Evolutionary conservation across 257 asterid species (phyloP), one percentile per base, ranked within the genome.

Genomic region (Penstemon davidsonii): DNA sequence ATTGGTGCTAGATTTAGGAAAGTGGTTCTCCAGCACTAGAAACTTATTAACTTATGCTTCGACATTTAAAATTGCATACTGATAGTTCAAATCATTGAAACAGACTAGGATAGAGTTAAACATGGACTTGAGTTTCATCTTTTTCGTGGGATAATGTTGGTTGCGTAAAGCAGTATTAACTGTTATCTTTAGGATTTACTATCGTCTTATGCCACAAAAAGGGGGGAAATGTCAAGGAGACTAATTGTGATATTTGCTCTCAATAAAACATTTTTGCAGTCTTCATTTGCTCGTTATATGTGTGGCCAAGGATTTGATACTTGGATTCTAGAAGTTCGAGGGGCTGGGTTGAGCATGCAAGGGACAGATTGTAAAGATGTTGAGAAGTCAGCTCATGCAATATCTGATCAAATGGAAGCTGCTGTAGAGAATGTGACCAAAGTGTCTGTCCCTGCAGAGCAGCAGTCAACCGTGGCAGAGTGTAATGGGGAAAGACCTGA

Each of bases 271-370:
- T 38, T 44, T 62, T 66, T 84, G 85, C 88, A 91, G 97, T 87
- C 90, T 70, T 94, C 99, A 67, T 94, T 94, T 76, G 97, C 99
- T 72, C 99, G 97, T 64, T 82, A 83, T 75, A 94, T 94, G 97
- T 88, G 96, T 77, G 96, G 84, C 77, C 95, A 91, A 82, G 99
- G 99, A 82, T 94, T 88, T 85, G 99, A 94, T 75, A 94, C 99
- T 44, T 94, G 97, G 99, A 78, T 94, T 64, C 87, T 94, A 61
- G 99, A 94, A 84, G 95, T 91, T 64, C 85, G 99, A 76, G 99
- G 99, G 73, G 96, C 97, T 55, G 97, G 99, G 60, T 76, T 94
- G 86, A 88, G 97, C 83, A 79, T 69, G 53, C 86, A 75, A 68
- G 88, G 71, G 51, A 67, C 86, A 44, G 91, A 82, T 68, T 5